Percentiles rank a stretch among this genome's conserved stretches.
Conservation (phyloP, 768 basidiomycete species). For the Brasilioporus rufonigricans region DNA sequence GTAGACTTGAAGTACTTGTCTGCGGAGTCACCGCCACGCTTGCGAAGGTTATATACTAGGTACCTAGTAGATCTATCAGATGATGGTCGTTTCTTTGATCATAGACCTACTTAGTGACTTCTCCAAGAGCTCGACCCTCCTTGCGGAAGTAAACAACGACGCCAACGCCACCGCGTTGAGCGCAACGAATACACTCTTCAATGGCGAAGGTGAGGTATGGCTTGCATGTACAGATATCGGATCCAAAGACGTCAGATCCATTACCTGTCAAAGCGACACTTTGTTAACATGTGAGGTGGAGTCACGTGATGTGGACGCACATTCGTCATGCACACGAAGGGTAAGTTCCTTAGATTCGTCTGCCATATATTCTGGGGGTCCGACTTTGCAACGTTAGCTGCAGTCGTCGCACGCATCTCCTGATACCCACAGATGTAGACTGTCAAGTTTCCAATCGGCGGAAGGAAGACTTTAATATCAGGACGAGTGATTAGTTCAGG, state of each 20-base stretch:
- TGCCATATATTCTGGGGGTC: conserved; percentile 73
- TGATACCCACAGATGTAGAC: conserved; percentile 82
- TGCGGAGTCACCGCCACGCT: conserved; percentile 90
- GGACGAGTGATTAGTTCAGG: conserved; percentile 94
- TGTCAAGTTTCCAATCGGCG: conserved; percentile 88
- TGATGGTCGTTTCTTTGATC: background rate
- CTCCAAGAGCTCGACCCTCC: conserved; percentile 89
- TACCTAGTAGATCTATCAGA: conserved; percentile 45
- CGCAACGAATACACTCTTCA: conserved; percentile 85
- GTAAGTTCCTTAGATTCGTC: conserved; percentile 81
- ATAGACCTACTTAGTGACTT: conserved; percentile 76
- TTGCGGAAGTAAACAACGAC: conserved; percentile 94
- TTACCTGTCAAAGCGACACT: conserved; percentile 52
- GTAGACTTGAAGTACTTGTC: conserved; percentile 94
- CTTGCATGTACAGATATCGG: conserved; percentile 90
- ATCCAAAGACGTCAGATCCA: conserved; percentile 95
- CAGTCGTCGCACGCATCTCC: background rate
- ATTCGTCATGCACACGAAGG: conserved; percentile 91
- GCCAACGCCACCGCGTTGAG: conserved; percentile 84
- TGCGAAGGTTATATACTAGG: conserved; percentile 94
- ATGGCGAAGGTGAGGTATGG: conserved; percentile 92
- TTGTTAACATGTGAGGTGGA: background rate
- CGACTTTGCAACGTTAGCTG: conserved; percentile 48
- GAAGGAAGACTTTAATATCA: conserved; percentile 94
- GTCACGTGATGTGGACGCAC: conserved; percentile 38